Evolutionary conservation across 2,329 filamentous ascomycete species (phyloP).

Genomic region (Boeremia exigua): DNA sequence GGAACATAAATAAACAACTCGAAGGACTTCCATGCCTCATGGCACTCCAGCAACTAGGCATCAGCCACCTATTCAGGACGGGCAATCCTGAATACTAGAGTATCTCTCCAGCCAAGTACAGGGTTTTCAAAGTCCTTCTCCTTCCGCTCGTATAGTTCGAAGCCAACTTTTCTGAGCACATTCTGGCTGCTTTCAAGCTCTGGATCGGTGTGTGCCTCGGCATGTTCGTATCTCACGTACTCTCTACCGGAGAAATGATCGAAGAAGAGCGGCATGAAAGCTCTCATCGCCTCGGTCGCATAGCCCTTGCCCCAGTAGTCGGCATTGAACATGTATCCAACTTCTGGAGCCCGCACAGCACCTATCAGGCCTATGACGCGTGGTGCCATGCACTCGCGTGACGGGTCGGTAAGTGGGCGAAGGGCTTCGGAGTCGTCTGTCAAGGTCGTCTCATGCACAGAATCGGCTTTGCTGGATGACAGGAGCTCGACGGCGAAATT

Average conservation of each 20-base stretch:
- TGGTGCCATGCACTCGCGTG: constrained; percentile 15
- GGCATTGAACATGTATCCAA: constrained; percentile 53
- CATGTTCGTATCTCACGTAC: constrained; percentile 40
- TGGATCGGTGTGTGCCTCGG: constrained; percentile 56
- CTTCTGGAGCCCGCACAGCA: constrained; percentile 49
- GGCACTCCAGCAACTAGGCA: not conserved
- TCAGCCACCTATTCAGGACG: not conserved
- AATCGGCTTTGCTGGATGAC: constrained; percentile 1
- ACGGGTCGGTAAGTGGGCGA: not conserved
- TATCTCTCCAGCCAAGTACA: constrained; percentile 44
- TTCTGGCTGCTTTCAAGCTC: constrained; percentile 61
- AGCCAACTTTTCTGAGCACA: constrained; percentile 64
- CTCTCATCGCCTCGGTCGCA: constrained; percentile 53
- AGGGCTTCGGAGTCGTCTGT: not conserved
- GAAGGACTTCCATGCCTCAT: too few relatives aligned
- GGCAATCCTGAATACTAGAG: constrained; percentile 44
- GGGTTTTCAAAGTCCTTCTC: constrained; percentile 48
- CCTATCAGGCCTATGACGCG: constrained; percentile 53
- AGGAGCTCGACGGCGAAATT: constrained; percentile 63
- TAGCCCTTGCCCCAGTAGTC: constrained; percentile 51
- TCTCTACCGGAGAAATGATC: constrained; percentile 42
- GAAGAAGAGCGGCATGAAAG: constrained; percentile 51
- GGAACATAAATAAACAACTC: too few relatives aligned
- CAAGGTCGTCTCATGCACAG: not conserved
- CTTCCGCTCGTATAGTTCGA: constrained; percentile 56